Base-by-base conservation (phyloP, 1,284 basidiomycete genomes). In the Inonotus obliquus region DNA sequence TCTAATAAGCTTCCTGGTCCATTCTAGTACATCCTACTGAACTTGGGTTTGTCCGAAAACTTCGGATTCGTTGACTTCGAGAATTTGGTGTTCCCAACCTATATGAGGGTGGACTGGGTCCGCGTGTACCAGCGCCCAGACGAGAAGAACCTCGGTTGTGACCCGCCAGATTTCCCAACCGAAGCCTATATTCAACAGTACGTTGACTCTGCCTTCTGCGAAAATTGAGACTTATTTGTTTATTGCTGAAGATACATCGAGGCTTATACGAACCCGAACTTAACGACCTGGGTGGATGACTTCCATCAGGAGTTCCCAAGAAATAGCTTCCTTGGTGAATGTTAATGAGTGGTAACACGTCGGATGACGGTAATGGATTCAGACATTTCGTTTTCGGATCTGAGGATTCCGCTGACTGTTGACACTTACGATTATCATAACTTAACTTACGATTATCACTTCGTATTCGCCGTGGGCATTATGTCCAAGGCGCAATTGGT, bases 41-140 rank as follows among this genome's bases (percentile, higher is more conserved):
- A 94, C 71, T 75, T 96, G 69, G 93, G 91, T 57, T 86, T 96
- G 73, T 94, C 91, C 2, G 74, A 76, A 23, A 89, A 91, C 69
- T 94, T 96, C 67, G 89, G 88, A 41, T 60, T 67, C 3, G 84
- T 92, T 51, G 84, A 94, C 72, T 77, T 89, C 54, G 72, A 79
- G 0, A 75, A 88, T 58, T 76, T 94, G 45, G 74, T 70, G 1
- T 94, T 91, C 76, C 92, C 92, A 0, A 72, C 78, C 1, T 79
- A 76, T 7, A 88, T 95, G 88, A 75, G 77, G 27, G 76, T 96
- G 59, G 93, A 97, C 69, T 96, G 86, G 74, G 82, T 96, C 48
- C 82, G 94, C 7, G 87, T 96, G 2, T 94, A 94, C 71, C 91
- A 92, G 69, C 81, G 83, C 13, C 79, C 82, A 63, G 73, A 83